phyloP scores from a whole-genome alignment of 2,329 filamentous ascomycete species.

The Talaromyces atroroseus region DNA sequence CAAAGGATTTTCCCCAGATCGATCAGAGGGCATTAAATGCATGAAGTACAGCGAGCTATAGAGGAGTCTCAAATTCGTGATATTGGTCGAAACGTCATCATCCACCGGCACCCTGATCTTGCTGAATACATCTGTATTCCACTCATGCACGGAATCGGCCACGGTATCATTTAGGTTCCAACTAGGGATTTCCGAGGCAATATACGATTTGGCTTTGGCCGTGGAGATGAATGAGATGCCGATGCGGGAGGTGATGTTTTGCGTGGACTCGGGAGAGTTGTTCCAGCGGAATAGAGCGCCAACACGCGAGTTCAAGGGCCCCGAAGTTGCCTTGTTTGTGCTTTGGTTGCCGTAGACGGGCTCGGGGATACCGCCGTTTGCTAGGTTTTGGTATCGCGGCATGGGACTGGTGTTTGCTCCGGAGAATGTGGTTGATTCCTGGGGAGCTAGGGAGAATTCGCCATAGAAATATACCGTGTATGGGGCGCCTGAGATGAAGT shows the following conservation, averaged over 20 bases:
- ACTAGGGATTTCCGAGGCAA: conserved; percentile 59
- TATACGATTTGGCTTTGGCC: conserved; percentile 59
- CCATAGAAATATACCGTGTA: conserved; percentile 44
- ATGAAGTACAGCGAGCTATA: conserved; percentile 53
- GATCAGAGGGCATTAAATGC: conserved; percentile 63
- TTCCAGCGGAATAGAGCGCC: conserved; percentile 60
- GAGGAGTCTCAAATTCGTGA: conserved; percentile 24
- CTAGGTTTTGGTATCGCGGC: conserved; percentile 45
- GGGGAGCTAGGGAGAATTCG: conserved; percentile 35
- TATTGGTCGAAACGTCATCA: conserved; percentile 23
- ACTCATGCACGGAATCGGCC: conserved; percentile 49
- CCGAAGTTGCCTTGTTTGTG: conserved; percentile 49
- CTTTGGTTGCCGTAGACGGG: conserved; percentile 48
- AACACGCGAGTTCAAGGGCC: conserved; percentile 49
- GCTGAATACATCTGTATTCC: conserved; percentile 53
- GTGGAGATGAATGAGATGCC: conserved; percentile 63
- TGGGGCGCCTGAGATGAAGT: conserved; percentile 23
- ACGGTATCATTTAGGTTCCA: conserved; percentile 55
- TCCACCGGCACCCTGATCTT: conserved; percentile 37
- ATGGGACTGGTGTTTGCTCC: conserved; percentile 32
- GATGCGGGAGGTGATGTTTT: conserved; percentile 54
- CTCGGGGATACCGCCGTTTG: conserved; percentile 54
- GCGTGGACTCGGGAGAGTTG: conserved; percentile 36
- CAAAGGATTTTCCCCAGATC: conserved; percentile 63
- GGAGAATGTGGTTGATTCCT: conserved; percentile 33